Percentiles rank a stretch among this genome's conserved stretches.
phyloP scores from a whole-genome alignment of 768 basidiomycete species.

The Porpolomopsis calyptriformis region DNA sequence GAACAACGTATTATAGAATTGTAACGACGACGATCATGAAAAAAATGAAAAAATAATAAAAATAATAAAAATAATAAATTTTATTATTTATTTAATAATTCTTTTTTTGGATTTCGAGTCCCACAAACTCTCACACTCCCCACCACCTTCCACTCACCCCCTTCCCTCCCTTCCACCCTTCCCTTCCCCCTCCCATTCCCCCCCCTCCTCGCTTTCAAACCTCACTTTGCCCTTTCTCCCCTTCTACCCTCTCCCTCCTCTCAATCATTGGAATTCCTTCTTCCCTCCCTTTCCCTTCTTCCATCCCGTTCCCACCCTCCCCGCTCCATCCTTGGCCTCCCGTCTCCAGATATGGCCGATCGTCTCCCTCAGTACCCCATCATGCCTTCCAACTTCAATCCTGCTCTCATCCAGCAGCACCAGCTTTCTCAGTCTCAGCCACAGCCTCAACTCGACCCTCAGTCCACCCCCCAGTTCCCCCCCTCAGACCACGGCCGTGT shows the following conservation, averaged over 20 bases:
- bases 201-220: too few species aligned
- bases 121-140: slow-evolving; percentile 52
- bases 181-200: too few species aligned
- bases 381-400: slow-evolving; percentile 39
- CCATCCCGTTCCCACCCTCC: slow-evolving; percentile 2
- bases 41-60: too few species aligned
- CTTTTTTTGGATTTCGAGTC: slow-evolving; percentile 13
- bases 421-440: slow-evolving; percentile 35
- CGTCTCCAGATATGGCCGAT: slow-evolving; percentile 43
- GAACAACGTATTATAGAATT: too few species aligned
- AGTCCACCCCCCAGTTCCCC: slow-evolving; percentile 30
- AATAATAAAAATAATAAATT: too few species aligned
- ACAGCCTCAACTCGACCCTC: slow-evolving; percentile 27
- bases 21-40: too few species aligned
- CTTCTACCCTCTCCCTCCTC: too few species aligned
- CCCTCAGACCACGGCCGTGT: slow-evolving; percentile 38
- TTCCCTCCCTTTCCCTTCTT: background rate
- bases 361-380: slow-evolving; percentile 45
- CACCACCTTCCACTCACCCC: slow-evolving; percentile 20
- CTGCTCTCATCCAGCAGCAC: slow-evolving; percentile 31
- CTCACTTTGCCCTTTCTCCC: too few species aligned
- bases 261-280: slow-evolving; percentile 3
- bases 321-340: slow-evolving; percentile 9
- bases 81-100: too few species aligned
- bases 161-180: slow-evolving; percentile 16